Evolutionary conservation across 1,139 yeast genomes (phyloP), one percentile per base, ranked within the genome.

Genomic region (Hanseniaspora sp.): DNA sequence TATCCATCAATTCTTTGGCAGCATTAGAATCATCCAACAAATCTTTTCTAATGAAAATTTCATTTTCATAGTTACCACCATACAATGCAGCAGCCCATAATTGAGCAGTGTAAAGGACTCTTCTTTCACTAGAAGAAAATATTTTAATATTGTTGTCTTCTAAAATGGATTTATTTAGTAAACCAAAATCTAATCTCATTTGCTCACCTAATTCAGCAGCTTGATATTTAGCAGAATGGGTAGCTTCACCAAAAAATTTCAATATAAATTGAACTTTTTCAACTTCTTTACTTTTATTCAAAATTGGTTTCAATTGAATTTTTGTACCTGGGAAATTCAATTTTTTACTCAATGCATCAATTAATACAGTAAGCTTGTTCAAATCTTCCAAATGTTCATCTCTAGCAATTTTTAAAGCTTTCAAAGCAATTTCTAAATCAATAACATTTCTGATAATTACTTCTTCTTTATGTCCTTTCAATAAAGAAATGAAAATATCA

Each of bases 201-300:
- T 90, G 96, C 63, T 92, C 97, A 55, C 98, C 99, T 28, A 92
- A 79, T 69, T 94, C 99, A 34, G 83, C 77, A 0, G 96, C 95
- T 71, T 94, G 99, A 67, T 87, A 86, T 57, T 83, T 78, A 0
- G 98, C 97, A 9, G 97, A 88, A 67, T 94, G 99, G 1, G 99
- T 94, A 9, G 98, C 96, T 68, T 94, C 99, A 60, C 99, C 99
- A 62, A 98, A 98, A 98, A 98, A 94, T 67, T 94, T 94, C 62
- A 92, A 74, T 59, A 92, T 94, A 59, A 94, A 81, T 69, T 94
- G 98, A 28, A 92, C 96, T 65, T 94, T 94, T 60, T 90, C 97
- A 18, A 92, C 95, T 52, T 84, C 90, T 9, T 79, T 78, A 2
- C 48, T 49, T 42, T 74, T 71, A 61, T 79, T 77, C 54, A 88